Evolutionary conservation across 495 filamentous ascomycete genomes (phyloP), one percentile per base, ranked within the genome.

Genomic region (Podospora pseudoanserina): DNA sequence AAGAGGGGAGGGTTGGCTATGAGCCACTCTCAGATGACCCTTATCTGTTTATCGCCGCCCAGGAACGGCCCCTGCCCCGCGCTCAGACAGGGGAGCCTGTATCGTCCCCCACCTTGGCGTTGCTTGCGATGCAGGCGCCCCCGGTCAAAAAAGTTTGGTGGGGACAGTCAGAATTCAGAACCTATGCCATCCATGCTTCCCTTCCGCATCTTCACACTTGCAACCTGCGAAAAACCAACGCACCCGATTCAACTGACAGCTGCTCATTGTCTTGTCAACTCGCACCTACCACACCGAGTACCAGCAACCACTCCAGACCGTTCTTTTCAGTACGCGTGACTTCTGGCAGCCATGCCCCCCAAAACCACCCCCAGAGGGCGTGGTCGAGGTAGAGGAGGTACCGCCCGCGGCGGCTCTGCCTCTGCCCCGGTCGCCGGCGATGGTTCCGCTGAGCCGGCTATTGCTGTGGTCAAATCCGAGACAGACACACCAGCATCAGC

Each of bases 381-480:
- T 5, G 67, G 70, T 27, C 66, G 70, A 4, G 70, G 70, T 27
- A 39, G 70, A 59, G 69, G 65, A 57, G 69, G 65, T 20, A 32
- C 69, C 30, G 61, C 65, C 57, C 69, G 69, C 2, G 69, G 69
- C 30, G 65, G 28, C 49, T 62, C 68, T 30, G 68, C 20, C 66
- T 62, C 34, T 58, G 60, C 49, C 57, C n/a, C 69, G 4, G 30
- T 63, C 44, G 26, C 64, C 27, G 26, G 13, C 27, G 28, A 9
- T 9, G 20, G 39, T 23, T 13, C 63, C 59, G 19, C 7, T 16
- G 62, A 65, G 18, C 28, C 23, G 27, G n/a, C 69, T 15, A 60
- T 49, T 19, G 56, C 70, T 3, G 67, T 59, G 34, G 26, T 49
- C 61, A 1, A 23, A 59, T 63, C 68, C 39, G 27, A 23, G 20